A percentile compares a stretch with the other conserved stretches of the same genome.
These are phyloP conservation scores for Ustilago xerochloae DNA, from an alignment of 1,284 basidiomycete species.

Conservation along the genomic window DNA sequence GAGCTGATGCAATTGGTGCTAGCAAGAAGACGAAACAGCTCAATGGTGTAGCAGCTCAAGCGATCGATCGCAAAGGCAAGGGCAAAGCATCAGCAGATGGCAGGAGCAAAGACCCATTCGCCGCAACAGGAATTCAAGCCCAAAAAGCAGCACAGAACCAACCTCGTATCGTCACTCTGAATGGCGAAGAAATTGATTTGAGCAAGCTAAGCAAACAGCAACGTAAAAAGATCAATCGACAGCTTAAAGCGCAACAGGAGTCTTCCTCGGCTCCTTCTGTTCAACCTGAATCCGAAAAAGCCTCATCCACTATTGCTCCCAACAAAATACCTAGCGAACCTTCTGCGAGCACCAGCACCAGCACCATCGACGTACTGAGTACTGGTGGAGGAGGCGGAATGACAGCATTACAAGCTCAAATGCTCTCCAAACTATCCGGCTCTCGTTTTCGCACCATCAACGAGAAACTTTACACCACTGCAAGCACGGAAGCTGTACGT, in stretches of 20 bases:
- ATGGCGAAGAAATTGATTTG: conserved; percentile 30
- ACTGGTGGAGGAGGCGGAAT: too few relatives aligned
- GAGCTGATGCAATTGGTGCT: conserved; percentile 21
- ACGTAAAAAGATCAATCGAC: conserved; percentile 60
- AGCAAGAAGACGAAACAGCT: conserved; percentile 32
- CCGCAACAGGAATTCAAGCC: conserved; percentile 31
- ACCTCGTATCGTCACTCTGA: conserved; percentile 23
- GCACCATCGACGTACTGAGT: too few relatives aligned
- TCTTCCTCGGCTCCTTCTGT: not conserved
- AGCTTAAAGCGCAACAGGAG: conserved; percentile 33
- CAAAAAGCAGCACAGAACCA: conserved; percentile 36
- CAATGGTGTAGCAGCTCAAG: not conserved
- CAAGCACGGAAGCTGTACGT: conserved; percentile 50
- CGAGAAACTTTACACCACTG: conserved; percentile 65
- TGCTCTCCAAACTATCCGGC: conserved; percentile 61
- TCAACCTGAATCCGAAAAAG: not conserved
- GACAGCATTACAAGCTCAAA: conserved; percentile 56
- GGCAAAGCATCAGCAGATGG: conserved; percentile 5
- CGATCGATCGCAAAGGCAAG: conserved; percentile 4
- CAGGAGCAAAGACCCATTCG: conserved; percentile 39
- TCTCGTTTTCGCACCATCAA: conserved; percentile 68
- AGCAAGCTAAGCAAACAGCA: conserved; percentile 57
- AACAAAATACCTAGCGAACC: too few relatives aligned
- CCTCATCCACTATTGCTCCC: not conserved
- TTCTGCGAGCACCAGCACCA: not conserved